Evolutionary conservation across 2,329 filamentous ascomycete species (phyloP).

Genomic region (Phialophora verrucosa): DNA sequence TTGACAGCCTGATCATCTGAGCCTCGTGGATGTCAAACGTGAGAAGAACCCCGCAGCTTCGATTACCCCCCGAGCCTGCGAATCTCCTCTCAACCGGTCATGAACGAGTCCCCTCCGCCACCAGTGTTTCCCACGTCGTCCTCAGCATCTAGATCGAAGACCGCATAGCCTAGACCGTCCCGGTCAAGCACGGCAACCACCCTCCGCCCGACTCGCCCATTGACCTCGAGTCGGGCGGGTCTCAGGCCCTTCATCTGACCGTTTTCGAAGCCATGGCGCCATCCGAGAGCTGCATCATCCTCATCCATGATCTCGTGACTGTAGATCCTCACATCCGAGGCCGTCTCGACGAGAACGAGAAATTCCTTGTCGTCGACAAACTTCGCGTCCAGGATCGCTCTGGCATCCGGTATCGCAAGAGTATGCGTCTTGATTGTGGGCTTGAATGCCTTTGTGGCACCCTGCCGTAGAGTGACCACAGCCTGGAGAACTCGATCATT

Average conservation of each 20-base stretch:
- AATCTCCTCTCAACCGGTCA: conserved; percentile 25
- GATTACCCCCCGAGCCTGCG: background rate
- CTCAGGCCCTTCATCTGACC: conserved; percentile 49
- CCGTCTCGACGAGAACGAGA: conserved; percentile 61
- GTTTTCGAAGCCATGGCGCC: conserved; percentile 55
- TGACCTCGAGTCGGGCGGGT: conserved; percentile 59
- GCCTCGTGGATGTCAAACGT: conserved; percentile 11
- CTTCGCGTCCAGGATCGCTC: conserved; percentile 65
- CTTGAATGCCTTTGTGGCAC: conserved; percentile 22
- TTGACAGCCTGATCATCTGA: conserved; percentile 15
- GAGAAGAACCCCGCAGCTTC: conserved; percentile 1
- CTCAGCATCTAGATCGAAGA: conserved; percentile 59
- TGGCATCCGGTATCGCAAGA: conserved; percentile 41
- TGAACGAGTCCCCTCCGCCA: conserved; percentile 37
- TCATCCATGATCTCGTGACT: conserved; percentile 16
- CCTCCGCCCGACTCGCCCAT: conserved; percentile 60
- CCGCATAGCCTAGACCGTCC: conserved; percentile 59
- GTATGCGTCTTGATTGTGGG: conserved; percentile 4
- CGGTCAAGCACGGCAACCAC: conserved; percentile 62
- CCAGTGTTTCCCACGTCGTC: conserved; percentile 43
- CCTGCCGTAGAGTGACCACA: conserved; percentile 17
- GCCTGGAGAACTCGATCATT: conserved; percentile 18
- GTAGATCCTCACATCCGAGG: conserved; percentile 30
- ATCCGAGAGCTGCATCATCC: conserved; percentile 37
- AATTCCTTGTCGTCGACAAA: conserved; percentile 69